A percentile compares a stretch with the other conserved stretches of the same genome.
Evolutionary conservation across 306 rosid genomes (phyloP).

Genomic region (Lotus japonicus): DNA sequence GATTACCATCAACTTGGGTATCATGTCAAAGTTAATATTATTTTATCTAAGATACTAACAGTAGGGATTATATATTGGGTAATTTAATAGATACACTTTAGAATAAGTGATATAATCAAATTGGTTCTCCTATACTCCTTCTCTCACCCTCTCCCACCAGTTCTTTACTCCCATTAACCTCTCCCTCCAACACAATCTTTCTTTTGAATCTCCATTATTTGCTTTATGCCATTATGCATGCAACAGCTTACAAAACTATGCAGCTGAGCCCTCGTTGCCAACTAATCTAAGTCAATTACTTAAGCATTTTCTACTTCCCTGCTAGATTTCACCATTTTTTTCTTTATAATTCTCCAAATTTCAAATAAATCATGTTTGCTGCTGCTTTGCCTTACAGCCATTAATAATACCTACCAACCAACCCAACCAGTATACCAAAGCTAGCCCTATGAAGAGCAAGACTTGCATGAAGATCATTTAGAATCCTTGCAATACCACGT

Average conservation of each 20-base stretch:
- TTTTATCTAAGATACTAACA: background rate
- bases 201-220: background rate
- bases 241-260: background rate
- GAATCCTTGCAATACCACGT: background rate
- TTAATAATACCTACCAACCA: background rate
- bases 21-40: background rate
- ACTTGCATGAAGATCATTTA: background rate
- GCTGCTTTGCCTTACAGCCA: background rate
- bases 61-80: background rate
- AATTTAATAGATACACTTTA: background rate
- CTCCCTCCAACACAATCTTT: background rate
- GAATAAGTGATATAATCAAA: background rate
- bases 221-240: background rate
- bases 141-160: too few relatives aligned
- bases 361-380: background rate
- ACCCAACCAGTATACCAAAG: background rate
- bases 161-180: too few relatives aligned
- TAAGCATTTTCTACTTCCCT: background rate
- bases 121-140: background rate
- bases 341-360: background rate
- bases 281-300: background rate
- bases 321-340: background rate
- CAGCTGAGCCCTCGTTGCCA: background rate
- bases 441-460: background rate
- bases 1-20: background rate